Evolutionary conservation across 2,329 filamentous ascomycete species (phyloP).

Genomic region (Magnaporthiopsis incrustans): DNA sequence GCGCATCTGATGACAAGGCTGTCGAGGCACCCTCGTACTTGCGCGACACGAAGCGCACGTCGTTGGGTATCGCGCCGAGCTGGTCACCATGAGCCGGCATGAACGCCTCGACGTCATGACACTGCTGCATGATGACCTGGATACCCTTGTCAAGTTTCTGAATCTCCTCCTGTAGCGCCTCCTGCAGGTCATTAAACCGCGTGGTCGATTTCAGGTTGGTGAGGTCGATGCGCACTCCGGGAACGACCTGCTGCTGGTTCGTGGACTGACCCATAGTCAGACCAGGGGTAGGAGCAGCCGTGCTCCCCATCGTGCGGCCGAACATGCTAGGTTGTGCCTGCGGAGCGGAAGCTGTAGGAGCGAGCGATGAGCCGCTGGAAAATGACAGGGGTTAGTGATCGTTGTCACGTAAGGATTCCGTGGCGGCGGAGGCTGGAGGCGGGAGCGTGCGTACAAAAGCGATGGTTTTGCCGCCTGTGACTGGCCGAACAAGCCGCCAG

Average conservation of each 20-base stretch:
- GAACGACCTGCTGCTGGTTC: conserved; percentile 44
- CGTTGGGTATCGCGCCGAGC: conserved; percentile 29
- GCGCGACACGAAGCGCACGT: conserved; percentile 34
- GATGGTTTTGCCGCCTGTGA: conserved; percentile 20
- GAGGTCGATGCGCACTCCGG: conserved; percentile 71
- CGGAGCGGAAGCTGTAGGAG: conserved; percentile 17
- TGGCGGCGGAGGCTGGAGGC: background rate
- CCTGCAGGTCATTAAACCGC: conserved; percentile 82
- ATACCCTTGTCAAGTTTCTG: conserved; percentile 73
- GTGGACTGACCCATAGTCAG: conserved; percentile 14
- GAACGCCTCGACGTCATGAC: conserved; percentile 66
- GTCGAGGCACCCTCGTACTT: conserved; percentile 36
- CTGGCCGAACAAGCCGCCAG: conserved; percentile 13
- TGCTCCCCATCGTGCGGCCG: conserved; percentile 14
- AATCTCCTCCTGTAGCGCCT: conserved; percentile 72
- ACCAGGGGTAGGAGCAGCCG: conserved; percentile 9
- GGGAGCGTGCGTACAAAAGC: conserved; percentile 3
- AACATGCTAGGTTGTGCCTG: conserved; percentile 29
- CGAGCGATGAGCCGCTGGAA: conserved; percentile 14
- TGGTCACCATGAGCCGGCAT: conserved; percentile 44
- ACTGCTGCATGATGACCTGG: conserved; percentile 68
- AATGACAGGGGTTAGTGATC: background rate
- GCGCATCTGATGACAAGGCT: conserved; percentile 31
- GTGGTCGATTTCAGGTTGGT: conserved; percentile 77
- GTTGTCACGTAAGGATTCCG: background rate